Evolutionary conservation across 179 eudicot genomes (phyloP).

Genomic region (Nepenthes alata): DNA sequence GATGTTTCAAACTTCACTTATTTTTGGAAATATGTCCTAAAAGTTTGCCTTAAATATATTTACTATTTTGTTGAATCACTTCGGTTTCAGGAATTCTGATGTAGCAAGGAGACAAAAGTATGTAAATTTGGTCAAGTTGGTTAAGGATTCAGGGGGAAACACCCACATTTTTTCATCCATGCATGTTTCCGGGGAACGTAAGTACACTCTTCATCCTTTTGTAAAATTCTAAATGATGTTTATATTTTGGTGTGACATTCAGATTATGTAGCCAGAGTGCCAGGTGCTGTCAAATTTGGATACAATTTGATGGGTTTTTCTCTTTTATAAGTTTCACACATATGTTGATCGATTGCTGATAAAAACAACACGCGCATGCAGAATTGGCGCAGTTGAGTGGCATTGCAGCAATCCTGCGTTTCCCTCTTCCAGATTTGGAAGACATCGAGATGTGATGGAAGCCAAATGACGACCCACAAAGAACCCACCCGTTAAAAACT

Average conservation of each 20-base stretch:
- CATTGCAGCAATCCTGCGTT: conserved; percentile 86
- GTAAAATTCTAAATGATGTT: not conserved
- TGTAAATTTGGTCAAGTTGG: conserved; percentile 54
- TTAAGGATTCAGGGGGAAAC: conserved; percentile 67
- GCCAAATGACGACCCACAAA: no score
- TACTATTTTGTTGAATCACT: not conserved
- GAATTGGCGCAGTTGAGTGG: conserved; percentile 89
- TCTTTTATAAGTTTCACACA: no score
- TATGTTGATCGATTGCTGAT: no score
- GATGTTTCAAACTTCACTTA: no score
- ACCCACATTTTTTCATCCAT: conserved; percentile 74
- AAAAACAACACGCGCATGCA: conserved; percentile 16
- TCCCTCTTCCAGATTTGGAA: conserved; percentile 87
- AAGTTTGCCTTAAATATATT: no score
- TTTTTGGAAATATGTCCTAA: not conserved
- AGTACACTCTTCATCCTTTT: conserved; percentile 20
- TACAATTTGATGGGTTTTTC: no score
- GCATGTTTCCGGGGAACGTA: conserved; percentile 98
- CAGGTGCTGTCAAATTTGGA: no score
- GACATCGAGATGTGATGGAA: conserved; percentile 74
- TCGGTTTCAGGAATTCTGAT: conserved; percentile 65
- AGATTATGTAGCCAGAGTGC: no score
- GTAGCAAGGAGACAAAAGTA: conserved; percentile 58
- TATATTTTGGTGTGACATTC: not conserved
- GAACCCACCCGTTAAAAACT: no score